These are phyloP conservation scores for Linnemannia hyalina DNA, from an alignment of 192 early-diverging fungal species.

Conservation along the genomic window DNA sequence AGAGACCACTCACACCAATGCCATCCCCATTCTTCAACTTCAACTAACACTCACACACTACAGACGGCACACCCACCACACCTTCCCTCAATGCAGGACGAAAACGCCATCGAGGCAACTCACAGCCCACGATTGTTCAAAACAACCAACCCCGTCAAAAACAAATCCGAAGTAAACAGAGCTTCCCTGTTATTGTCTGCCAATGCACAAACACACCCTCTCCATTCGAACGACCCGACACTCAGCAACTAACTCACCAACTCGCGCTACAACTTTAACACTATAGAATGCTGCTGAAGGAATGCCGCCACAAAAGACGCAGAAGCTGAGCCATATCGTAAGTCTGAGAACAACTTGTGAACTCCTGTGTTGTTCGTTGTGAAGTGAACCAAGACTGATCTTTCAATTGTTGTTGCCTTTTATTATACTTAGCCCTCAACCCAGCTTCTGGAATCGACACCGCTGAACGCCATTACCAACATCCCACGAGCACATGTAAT, in stretches of 20 bases:
- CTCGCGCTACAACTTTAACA: neutral
- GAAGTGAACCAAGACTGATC: neutral
- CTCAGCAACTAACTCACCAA: neutral
- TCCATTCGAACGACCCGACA: neutral
- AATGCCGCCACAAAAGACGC: slow-evolving; percentile 50
- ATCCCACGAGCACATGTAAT: slow-evolving; percentile 35
- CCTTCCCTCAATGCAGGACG: slow-evolving; percentile 30
- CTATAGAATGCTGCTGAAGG: slow-evolving; percentile 32
- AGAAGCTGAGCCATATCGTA: slow-evolving; percentile 41
- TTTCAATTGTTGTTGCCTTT: neutral
- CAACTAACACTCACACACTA: neutral
- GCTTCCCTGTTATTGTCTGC: neutral
- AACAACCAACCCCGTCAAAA: slow-evolving; percentile 22
- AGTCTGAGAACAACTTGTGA: neutral
- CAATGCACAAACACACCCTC: no score
- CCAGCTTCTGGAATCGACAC: slow-evolving; percentile 23
- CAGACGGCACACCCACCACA: neutral
- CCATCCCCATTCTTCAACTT: neutral
- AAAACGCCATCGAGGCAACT: slow-evolving; percentile 47
- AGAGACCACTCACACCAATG: neutral
- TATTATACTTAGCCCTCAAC: slow-evolving; percentile 24
- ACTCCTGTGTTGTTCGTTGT: no score
- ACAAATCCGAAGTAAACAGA: slow-evolving; percentile 33
- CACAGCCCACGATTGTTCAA: slow-evolving; percentile 16
- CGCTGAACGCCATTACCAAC: slow-evolving; percentile 40